Evolutionary conservation across 225 moss, liverwort and hornwort species (phyloP), one percentile per base, ranked within the genome.

Genomic region (Sphagnum contortum): DNA sequence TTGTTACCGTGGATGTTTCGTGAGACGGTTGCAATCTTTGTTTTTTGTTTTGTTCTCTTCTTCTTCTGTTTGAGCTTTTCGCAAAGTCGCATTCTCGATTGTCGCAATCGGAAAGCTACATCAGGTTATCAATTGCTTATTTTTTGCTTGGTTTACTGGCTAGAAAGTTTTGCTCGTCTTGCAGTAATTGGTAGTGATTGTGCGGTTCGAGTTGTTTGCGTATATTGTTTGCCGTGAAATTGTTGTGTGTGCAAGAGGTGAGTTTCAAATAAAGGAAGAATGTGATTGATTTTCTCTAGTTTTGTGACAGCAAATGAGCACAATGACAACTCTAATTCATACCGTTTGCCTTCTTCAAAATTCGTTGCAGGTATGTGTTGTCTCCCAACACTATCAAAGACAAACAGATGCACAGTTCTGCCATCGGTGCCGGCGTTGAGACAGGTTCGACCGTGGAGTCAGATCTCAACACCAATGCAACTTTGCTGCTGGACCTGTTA

Each of bases 381-480:
- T 45, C 46, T 8, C 45, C 10, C 10, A 79, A 83, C 11, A 74
- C 80, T 3, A 88, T 84, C 75, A 88, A 80, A 3, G 76, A 76
- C 48, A 72, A 81, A 47, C 76, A 74, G 48, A 70, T 72, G 61
- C 74, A 70, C 61, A 73, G 75, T 57, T 71, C 68, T 48, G 78
- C 67, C 47, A 59, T 79, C 3, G 78, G 73, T 0, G 62, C 63
- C 9, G 82, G 79, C 46, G 67, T 74, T 10, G 71, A 73, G 61
- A 84, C 87, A 10, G 81, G 84, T 29, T 84, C 85, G 48, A 85
- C 85, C 5, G 76, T 80, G 11, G 76, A 70, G 48, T 74, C 79
- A 45, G 81, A 84, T 56, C 12, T 79, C 2, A 72, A 68, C 3
- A 80, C 84, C 45, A 83, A 84, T 55, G 84, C 81, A 9, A 79